Evolutionary conservation across 1,284 basidiomycete species (phyloP), one percentile per base, ranked within the genome.

Genomic region (Pseudozyma tsukubaensis): DNA sequence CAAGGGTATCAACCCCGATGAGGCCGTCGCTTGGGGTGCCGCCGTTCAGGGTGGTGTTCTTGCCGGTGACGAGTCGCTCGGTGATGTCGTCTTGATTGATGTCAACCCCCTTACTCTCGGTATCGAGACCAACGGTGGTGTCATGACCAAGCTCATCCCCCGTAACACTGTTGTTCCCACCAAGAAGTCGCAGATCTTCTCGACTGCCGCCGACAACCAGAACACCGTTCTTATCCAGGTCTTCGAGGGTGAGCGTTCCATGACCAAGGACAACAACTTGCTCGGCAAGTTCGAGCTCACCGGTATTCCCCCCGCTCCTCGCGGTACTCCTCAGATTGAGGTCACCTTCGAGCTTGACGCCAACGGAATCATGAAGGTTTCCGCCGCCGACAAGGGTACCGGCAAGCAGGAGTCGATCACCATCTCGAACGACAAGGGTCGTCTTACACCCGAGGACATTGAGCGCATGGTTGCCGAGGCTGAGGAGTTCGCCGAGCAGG

Each of bases 141-240:
- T 98, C 81, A 94, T 98, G 90, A 97, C 95, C 84, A 95, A 96
- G 87, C 90, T 98, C 81, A 96, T 96, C 81, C 89, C 92, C 69
- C 92, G 95, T 83, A 97, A 97, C 91, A 97, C 96, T 35, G 93
- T 96, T 84, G 94, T 99, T 78, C 95, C 95, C 62, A 97, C 96
- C 85, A 93, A 94, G 89, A 98, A 99, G 89, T 91, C 91, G 68
- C 94, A 97, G 87, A 96, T 96, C 87, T 98, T 98, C 91, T 97
- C 94, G 19, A 99, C 84, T 19, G 81, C 81, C 48, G 80, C 83
- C 48, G 81, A 84, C 76, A 83, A 83, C 79, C 83, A 84, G 77
- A 80, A 80, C 71, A 77, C 76, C n/a, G 83, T 84, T 16, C 62
- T 81, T 47, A 95, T 96, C 86, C 87, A 88, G 82, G 94, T 97